A percentile compares a stretch with the other conserved stretches of the same genome.
phyloP scores from a whole-genome alignment of 2,329 filamentous ascomycete genomes.

The Boeremia lycopersici region DNA sequence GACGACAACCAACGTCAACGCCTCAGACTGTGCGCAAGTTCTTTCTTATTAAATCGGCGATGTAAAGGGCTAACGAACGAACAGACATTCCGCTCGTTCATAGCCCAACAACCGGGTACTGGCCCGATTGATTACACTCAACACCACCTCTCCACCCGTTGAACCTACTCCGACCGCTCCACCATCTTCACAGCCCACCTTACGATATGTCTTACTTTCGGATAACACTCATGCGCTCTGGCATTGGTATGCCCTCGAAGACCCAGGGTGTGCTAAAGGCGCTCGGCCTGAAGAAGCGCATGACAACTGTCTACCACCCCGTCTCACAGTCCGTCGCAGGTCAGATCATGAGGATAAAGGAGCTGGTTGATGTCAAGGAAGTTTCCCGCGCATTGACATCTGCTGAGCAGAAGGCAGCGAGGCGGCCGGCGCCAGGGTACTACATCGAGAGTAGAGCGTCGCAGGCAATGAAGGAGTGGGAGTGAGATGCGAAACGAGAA shows the following conservation, averaged over 20 bases:
- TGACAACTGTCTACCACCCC: constrained; percentile 87
- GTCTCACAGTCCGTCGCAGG: constrained; percentile 81
- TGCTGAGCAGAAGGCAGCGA: constrained; percentile 70
- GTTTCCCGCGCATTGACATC: constrained; percentile 69
- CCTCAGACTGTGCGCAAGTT: constrained; percentile 8
- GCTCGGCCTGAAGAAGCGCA: constrained; percentile 82
- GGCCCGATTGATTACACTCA: not conserved
- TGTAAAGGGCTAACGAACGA: not conserved
- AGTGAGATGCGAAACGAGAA: constrained; percentile 1
- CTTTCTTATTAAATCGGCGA: not conserved
- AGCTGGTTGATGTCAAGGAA: constrained; percentile 82
- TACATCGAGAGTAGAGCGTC: constrained; percentile 68
- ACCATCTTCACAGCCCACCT: not conserved
- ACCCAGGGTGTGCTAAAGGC: constrained; percentile 81
- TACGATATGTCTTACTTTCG: constrained; percentile 78
- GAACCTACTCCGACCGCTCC: not conserved
- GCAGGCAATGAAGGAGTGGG: constrained; percentile 25
- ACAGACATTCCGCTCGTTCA: constrained; percentile 4
- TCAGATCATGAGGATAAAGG: constrained; percentile 93
- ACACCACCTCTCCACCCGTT: not conserved
- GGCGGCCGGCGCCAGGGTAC: constrained; percentile 80
- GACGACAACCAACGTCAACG: constrained; percentile 4
- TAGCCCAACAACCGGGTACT: not conserved
- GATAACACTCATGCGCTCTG: constrained; percentile 86
- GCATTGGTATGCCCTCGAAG: constrained; percentile 81